Evolutionary conservation across 2,329 filamentous ascomycete species (phyloP).

Genomic region (Fusarium liriodendri): DNA sequence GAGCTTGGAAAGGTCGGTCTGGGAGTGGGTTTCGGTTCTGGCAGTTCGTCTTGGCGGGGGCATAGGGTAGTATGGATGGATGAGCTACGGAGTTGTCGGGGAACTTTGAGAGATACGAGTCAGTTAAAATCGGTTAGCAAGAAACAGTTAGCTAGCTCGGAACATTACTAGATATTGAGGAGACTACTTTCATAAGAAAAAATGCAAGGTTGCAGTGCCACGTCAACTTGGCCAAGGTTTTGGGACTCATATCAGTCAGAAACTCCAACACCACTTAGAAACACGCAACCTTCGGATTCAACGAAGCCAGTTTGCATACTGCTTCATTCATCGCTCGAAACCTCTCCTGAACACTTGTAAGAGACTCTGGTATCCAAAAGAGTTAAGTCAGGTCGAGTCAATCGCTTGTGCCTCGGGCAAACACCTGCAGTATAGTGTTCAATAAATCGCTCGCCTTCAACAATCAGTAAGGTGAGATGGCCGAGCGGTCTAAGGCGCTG

Average conservation of each 20-base stretch:
- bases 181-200: background rate
- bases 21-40: background rate
- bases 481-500: constrained; percentile 17
- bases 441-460: background rate
- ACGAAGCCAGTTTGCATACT: background rate
- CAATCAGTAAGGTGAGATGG: constrained; percentile 1
- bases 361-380: background rate
- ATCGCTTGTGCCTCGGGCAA: background rate
- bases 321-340: background rate
- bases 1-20: background rate
- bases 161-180: background rate
- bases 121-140: background rate
- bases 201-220: background rate
- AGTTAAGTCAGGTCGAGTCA: background rate
- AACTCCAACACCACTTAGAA: background rate
- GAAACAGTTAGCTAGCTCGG: background rate
- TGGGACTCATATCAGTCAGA: background rate
- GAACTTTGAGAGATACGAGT: background rate
- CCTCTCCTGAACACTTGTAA: background rate
- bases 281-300: background rate
- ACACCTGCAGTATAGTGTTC: background rate
- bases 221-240: background rate
- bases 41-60: background rate
- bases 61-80: background rate
- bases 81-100: background rate